Evolutionary conservation across 2,329 filamentous ascomycete species (phyloP).

Genomic region (Huntiella omanensis): DNA sequence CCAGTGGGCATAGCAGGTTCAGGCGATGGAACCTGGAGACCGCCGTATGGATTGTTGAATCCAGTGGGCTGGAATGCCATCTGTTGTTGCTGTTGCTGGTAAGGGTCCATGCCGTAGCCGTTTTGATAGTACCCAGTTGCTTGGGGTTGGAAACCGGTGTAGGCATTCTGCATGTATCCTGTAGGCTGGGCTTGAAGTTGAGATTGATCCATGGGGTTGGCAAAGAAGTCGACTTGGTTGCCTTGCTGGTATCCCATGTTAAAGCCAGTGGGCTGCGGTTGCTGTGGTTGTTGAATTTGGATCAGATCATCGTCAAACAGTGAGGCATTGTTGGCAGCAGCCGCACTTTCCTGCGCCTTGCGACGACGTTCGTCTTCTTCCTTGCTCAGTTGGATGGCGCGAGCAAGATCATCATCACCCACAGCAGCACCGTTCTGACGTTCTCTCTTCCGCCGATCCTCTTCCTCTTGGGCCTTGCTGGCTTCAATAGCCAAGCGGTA

Average conservation of each 20-base stretch:
- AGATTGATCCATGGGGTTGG: slow-evolving; percentile 71
- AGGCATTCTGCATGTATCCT: slow-evolving; percentile 43
- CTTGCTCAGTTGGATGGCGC: slow-evolving; percentile 86
- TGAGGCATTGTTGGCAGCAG: slow-evolving; percentile 57
- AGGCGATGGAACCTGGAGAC: slow-evolving; percentile 26
- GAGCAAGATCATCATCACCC: slow-evolving; percentile 63
- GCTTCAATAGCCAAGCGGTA: slow-evolving; percentile 82
- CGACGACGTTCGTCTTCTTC: slow-evolving; percentile 83
- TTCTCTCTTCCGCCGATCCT: slow-evolving; percentile 60
- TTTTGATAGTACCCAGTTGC: slow-evolving; percentile 41
- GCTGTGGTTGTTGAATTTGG: slow-evolving; percentile 29
- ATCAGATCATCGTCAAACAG: slow-evolving; percentile 70
- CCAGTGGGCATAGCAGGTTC: slow-evolving; percentile 53
- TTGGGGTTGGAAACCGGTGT: slow-evolving; percentile 32
- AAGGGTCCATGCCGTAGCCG: slow-evolving; percentile 57
- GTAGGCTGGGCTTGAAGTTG: slow-evolving; percentile 65
- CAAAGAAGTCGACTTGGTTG: slow-evolving; percentile 88
- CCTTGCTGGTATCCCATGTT: slow-evolving; percentile 98
- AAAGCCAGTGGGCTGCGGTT: slow-evolving; percentile 69
- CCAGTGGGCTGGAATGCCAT: slow-evolving; percentile 28
- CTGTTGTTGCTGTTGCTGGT: slow-evolving; percentile 29
- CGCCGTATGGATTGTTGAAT: slow-evolving; percentile 30
- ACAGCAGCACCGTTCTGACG: slow-evolving; percentile 33
- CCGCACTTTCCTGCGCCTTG: slow-evolving; percentile 49
- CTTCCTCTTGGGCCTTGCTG: slow-evolving; percentile 87